These are phyloP conservation scores for Phialophora macrospora DNA, from an alignment of 2,329 filamentous ascomycete species.

Conservation along the genomic window DNA sequence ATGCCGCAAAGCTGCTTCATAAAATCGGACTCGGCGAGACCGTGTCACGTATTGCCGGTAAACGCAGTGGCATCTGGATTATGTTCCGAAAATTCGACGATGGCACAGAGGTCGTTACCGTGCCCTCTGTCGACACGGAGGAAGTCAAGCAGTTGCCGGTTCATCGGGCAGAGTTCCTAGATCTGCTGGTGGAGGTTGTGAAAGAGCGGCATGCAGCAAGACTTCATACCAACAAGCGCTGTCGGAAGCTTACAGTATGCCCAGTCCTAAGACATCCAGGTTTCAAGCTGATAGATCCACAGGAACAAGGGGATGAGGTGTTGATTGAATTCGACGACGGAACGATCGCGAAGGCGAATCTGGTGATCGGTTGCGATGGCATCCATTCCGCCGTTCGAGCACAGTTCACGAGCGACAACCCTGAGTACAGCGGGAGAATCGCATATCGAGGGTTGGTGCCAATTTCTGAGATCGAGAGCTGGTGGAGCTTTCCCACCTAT, in stretches of 20 bases:
- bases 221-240: slow-evolving; percentile 28
- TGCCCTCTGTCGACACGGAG: slow-evolving; percentile 40
- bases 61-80: slow-evolving; percentile 44
- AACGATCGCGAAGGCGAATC: slow-evolving; percentile 33
- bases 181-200: slow-evolving; percentile 50
- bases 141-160: slow-evolving; percentile 21
- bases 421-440: slow-evolving; percentile 29
- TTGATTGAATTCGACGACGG: slow-evolving; percentile 40
- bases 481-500: slow-evolving; percentile 40
- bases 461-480: slow-evolving; percentile 27
- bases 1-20: slow-evolving; percentile 31
- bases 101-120: slow-evolving; percentile 43
- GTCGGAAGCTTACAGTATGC: slow-evolving; percentile 25
- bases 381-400: slow-evolving; percentile 35
- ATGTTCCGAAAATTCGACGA: slow-evolving; percentile 46
- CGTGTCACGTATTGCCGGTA: slow-evolving; percentile 42
- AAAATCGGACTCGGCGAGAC: slow-evolving; percentile 44
- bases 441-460: slow-evolving; percentile 28
- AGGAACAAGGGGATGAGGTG: slow-evolving; percentile 26
- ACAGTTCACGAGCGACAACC: slow-evolving; percentile 26
- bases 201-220: slow-evolving; percentile 43
- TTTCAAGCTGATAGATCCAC: slow-evolving; percentile 9
- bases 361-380: slow-evolving; percentile 39
- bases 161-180: slow-evolving; percentile 48
- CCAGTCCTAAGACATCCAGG: background rate